Conservation (phyloP, 2,329 filamentous ascomycete species). For the Diplodia sapinea region DNA sequence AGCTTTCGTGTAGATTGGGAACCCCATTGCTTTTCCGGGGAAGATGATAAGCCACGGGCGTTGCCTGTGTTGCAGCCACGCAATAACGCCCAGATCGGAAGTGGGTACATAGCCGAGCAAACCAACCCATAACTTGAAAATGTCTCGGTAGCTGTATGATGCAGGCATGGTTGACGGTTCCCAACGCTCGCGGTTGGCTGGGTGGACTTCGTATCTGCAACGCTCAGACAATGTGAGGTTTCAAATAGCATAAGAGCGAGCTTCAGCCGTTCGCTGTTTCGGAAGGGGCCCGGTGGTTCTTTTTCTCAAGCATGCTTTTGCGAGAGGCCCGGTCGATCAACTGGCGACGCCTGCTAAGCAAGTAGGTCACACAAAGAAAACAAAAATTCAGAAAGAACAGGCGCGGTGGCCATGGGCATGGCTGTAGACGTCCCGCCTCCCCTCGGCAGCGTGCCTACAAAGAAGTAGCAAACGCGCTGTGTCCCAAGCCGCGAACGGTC, state of each 20-base stretch:
- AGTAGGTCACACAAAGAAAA: conserved; percentile 23
- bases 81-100: conserved; percentile 18
- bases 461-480: background rate
- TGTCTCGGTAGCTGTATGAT: conserved; percentile 25
- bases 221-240: conserved; percentile 23
- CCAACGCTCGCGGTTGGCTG: conserved; percentile 19
- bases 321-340: background rate
- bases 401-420: background rate
- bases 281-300: conserved; percentile 10
- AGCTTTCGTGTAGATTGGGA: conserved; percentile 68
- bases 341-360: background rate
- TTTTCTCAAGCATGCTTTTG: conserved; percentile 23
- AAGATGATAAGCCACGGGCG: conserved; percentile 12
- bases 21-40: conserved; percentile 19
- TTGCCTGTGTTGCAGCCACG: conserved; percentile 11
- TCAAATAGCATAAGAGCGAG: conserved; percentile 20
- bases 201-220: conserved; percentile 19
- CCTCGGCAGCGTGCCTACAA: background rate
- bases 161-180: background rate
- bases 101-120: conserved; percentile 1
- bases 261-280: conserved; percentile 16
- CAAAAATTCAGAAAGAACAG: background rate
- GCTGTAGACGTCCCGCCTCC: background rate
- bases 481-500: background rate
- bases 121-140: conserved; percentile 1